phyloP scores from a whole-genome alignment of 1,284 basidiomycete species.

The Puccinia coronata region DNA sequence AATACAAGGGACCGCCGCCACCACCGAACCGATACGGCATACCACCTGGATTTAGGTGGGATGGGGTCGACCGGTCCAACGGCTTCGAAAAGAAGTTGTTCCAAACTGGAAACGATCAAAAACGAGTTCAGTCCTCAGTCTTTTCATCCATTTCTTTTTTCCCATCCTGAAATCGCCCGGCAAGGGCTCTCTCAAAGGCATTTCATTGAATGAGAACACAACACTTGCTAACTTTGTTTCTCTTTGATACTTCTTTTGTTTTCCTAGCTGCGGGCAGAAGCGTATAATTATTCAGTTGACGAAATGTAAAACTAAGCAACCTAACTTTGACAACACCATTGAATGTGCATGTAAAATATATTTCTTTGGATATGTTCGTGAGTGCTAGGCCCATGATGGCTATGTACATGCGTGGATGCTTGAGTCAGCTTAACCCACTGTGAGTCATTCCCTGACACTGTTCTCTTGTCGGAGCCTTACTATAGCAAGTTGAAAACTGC shows the following conservation, averaged over 20 bases:
- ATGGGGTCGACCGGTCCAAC: conserved; percentile 72
- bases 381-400: no score
- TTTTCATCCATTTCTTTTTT: background rate
- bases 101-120: conserved; percentile 74
- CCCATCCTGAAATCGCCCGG: background rate
- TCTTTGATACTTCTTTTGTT: background rate
- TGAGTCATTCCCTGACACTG: no score
- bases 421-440: no score
- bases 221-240: no score
- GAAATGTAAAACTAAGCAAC: conserved; percentile 41
- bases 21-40: conserved; percentile 95
- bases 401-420: no score
- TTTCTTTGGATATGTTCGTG: no score
- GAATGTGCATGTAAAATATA: no score
- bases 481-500: no score
- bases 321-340: no score
- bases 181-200: no score
- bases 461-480: no score
- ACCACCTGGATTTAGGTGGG: conserved; percentile 92
- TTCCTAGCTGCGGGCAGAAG: conserved; percentile 36
- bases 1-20: conserved; percentile 81
- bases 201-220: no score
- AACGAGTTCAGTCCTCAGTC: conserved; percentile 55
- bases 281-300: conserved; percentile 48
- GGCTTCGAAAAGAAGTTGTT: conserved; percentile 93